phyloP scores from a whole-genome alignment of 1,284 basidiomycete species.

The Heterobasidion occidentale region DNA sequence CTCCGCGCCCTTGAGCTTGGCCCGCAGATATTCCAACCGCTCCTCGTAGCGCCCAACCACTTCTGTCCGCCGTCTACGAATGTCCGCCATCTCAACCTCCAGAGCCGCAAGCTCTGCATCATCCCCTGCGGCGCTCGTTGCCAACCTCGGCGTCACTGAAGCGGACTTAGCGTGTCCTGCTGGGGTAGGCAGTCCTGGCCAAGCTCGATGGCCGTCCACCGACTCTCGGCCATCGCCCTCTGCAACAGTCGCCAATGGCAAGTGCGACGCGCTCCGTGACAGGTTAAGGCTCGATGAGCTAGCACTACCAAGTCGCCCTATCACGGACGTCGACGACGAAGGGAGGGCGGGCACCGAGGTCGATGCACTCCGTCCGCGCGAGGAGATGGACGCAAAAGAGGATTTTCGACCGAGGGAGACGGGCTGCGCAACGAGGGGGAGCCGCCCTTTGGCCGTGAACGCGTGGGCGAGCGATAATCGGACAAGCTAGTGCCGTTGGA shows the following conservation, averaged over 20 bases:
- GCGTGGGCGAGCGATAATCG: constrained; percentile 25
- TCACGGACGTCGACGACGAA: constrained; percentile 11
- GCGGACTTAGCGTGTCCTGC: neutral
- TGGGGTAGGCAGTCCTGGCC: neutral
- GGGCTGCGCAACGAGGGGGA: constrained; percentile 18
- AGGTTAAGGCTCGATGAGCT: constrained; percentile 41
- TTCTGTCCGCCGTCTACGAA: constrained; percentile 52
- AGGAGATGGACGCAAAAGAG: constrained; percentile 42
- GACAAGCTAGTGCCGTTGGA: constrained; percentile 39
- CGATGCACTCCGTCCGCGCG: constrained; percentile 21
- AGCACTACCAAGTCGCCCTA: constrained; percentile 22
- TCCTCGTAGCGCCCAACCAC: constrained; percentile 58
- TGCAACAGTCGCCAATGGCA: constrained; percentile 41
- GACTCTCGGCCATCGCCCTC: constrained; percentile 31
- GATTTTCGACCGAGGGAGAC: constrained; percentile 32
- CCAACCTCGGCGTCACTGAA: constrained; percentile 7
- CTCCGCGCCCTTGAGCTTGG: constrained; percentile 66
- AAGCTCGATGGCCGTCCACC: constrained; percentile 7
- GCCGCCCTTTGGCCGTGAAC: constrained; percentile 19
- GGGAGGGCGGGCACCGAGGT: constrained; percentile 11
- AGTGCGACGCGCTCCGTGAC: constrained; percentile 34
- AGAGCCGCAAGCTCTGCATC: constrained; percentile 25
- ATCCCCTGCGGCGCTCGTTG: constrained; percentile 7
- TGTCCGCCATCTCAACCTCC: constrained; percentile 53
- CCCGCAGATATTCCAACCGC: constrained; percentile 60